Evolutionary conservation across 148 eudicot species (phyloP).

Genomic region (Pharnaceum exiguum): DNA sequence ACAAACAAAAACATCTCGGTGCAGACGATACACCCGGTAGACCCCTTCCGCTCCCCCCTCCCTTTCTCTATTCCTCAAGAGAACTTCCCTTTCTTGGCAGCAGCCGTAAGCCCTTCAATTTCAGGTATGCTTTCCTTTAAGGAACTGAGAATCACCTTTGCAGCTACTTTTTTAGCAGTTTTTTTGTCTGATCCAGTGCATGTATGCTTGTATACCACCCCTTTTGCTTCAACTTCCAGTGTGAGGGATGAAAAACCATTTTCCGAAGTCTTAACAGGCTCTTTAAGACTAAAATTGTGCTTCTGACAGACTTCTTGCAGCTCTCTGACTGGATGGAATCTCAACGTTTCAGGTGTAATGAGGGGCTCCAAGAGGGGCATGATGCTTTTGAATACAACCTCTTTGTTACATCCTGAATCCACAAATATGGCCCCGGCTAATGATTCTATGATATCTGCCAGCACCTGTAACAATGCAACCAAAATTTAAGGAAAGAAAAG

Average conservation of each 20-base stretch:
- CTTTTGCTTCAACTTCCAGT: conserved; percentile 65
- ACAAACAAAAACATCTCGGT: too few species aligned
- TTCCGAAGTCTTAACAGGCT: conserved; percentile 20
- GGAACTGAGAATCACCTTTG: conserved; percentile 43
- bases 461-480: conserved; percentile 42
- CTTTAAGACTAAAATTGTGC: conserved; percentile 25
- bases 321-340: conserved; percentile 63
- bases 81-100: too few species aligned
- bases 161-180: conserved; percentile 51
- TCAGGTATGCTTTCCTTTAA: conserved; percentile 44
- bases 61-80: too few species aligned
- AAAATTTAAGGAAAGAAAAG: not conserved
- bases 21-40: too few species aligned
- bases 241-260: conserved; percentile 35
- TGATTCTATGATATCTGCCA: conserved; percentile 86
- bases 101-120: too few species aligned
- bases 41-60: too few species aligned
- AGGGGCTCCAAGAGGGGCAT: conserved; percentile 71
- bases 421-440: conserved; percentile 83
- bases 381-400: conserved; percentile 44
- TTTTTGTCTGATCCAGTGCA: conserved; percentile 38
- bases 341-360: conserved; percentile 63
- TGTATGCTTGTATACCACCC: conserved; percentile 22
- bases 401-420: conserved; percentile 65
- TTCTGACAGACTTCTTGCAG: conserved; percentile 44